These are phyloP conservation scores for Cercospora citrullina DNA, from an alignment of 2,329 filamentous ascomycete species.

Conservation along the genomic window DNA sequence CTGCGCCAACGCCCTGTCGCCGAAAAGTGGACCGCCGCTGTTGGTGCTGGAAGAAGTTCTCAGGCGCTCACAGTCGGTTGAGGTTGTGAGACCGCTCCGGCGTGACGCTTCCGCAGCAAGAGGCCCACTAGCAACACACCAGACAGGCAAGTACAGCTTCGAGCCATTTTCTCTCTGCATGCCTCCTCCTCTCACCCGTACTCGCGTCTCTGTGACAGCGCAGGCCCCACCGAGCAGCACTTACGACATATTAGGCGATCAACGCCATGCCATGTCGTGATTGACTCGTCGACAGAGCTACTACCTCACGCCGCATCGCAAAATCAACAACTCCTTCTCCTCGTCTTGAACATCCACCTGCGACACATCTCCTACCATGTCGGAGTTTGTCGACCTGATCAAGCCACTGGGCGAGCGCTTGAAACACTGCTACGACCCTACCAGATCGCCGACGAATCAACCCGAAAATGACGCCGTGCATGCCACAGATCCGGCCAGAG, in stretches of 20 bases:
- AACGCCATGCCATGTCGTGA: constrained; percentile 14
- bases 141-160: neutral
- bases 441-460: constrained; percentile 33
- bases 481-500: constrained; percentile 33
- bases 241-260: constrained; percentile 16
- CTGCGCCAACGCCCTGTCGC: neutral
- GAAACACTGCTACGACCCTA: constrained; percentile 34
- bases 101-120: constrained; percentile 3
- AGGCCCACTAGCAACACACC: neutral
- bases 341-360: neutral
- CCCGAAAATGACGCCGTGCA: constrained; percentile 33
- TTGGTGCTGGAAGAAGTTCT: neutral
- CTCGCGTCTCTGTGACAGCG: neutral
- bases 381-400: constrained; percentile 38
- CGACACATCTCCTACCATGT: constrained; percentile 8
- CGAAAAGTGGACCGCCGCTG: neutral
- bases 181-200: neutral
- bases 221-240: neutral
- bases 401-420: constrained; percentile 34
- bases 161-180: neutral
- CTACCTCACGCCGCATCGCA: neutral
- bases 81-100: constrained; percentile 4
- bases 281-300: constrained; percentile 13
- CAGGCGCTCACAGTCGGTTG: neutral
- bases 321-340: neutral